Evolutionary conservation across 225 moss, liverwort and hornwort species (phyloP).

Genomic region (Lunularia cruciata): DNA sequence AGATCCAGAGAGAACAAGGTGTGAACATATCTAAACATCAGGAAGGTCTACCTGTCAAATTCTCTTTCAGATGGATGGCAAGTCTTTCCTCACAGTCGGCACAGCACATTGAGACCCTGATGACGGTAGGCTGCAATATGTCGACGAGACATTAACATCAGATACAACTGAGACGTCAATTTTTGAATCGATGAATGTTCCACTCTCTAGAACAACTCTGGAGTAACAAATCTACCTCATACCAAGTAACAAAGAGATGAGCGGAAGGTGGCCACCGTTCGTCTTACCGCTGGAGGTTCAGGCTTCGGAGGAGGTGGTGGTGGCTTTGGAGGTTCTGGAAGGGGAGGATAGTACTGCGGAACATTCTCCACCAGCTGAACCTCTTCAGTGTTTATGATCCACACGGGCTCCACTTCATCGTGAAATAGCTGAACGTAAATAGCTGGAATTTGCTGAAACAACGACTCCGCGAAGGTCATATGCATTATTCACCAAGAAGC

Average conservation of each 20-base stretch:
- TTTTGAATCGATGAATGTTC: neutral
- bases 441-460: slow-evolving; percentile 10
- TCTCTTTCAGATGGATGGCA: slow-evolving; percentile 14
- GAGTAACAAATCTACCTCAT: too few species aligned
- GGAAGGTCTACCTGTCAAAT: slow-evolving; percentile 25
- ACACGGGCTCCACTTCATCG: slow-evolving; percentile 40
- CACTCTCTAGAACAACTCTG: too few species aligned
- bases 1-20: neutral
- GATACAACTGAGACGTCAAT: too few species aligned
- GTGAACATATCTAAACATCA: neutral
- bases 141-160: too few species aligned
- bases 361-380: slow-evolving; percentile 38
- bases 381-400: slow-evolving; percentile 48
- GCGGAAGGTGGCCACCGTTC: neutral
- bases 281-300: slow-evolving; percentile 38
- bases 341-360: slow-evolving; percentile 42
- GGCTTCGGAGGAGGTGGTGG: slow-evolving; percentile 41
- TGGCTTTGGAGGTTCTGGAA: slow-evolving; percentile 37
- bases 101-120: slow-evolving; percentile 45
- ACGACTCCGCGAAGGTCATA: slow-evolving; percentile 24
- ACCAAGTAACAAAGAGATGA: neutral
- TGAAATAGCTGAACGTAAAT: slow-evolving; percentile 35
- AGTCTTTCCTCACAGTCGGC: slow-evolving; percentile 30
- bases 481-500: neutral
- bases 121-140: slow-evolving; percentile 38